Evolutionary conservation across 2,329 filamentous ascomycete genomes (phyloP), one percentile per base, ranked within the genome.

Genomic region (Colletotrichum tamarilloi): DNA sequence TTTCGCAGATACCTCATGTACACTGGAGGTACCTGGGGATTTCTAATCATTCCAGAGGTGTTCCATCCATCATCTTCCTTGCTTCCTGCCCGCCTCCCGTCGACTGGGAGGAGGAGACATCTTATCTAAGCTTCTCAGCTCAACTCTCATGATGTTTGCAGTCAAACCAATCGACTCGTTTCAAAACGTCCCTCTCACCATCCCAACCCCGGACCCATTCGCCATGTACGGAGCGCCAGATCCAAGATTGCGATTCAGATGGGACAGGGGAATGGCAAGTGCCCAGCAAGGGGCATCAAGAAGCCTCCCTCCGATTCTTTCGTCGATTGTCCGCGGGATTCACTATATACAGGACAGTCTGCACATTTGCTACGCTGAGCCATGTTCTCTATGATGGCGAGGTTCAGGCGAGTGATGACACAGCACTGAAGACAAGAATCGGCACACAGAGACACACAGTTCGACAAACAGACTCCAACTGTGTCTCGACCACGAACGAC

Each of bases 161-260:
- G 55, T 53, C 22, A 57, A 24, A 12, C 14, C 65, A 30, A 42
- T 42, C 42, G 42, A 49, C 22, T 22, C 59, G 59, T 69, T 72
- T 72, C 69, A 72, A 38, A 59, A 28, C 19, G 69, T 38, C 57
- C 52, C 60, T 69, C 59, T 46, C 66, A 24, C 60, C 60, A 12
- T 53, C 58, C 12, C 59, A 69, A 69, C 69, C 66, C 69, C 59
- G 58, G 59, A 69, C 59, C 66, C 42, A 38, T 72, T 62, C 53
- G 59, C 26, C 53, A 49, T 55, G 19, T 19, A 42, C 59, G 32
- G 32, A 35, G 32, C 3, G 32, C 42, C 69, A 46, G 66, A 72
- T 67, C 66, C 69, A 58, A 59, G n/a, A 52, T 64, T 38, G 42
- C 59, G 59, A 58, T 30, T 59, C 42, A 7, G 46, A 35, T 22